phyloP scores from a whole-genome alignment of 2,329 filamentous ascomycete species.

The Emergomyces pasteurianus region DNA sequence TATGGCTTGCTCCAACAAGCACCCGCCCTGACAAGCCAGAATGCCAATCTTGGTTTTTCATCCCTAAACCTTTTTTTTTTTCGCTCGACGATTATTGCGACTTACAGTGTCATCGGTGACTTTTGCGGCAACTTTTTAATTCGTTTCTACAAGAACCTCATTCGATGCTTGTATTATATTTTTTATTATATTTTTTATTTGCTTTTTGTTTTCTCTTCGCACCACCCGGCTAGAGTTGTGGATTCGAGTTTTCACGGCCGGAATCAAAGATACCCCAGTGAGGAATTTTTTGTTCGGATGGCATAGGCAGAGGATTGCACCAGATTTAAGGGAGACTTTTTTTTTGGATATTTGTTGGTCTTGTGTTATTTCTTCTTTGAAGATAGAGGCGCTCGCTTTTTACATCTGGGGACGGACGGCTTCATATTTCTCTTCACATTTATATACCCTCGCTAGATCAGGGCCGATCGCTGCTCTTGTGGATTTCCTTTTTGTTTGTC shows the following conservation, averaged over 20 bases:
- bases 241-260: neutral
- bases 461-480: constrained; percentile 5
- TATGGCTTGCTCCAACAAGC: neutral
- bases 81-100: neutral
- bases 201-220: neutral
- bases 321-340: constrained; percentile 7
- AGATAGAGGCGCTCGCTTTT: constrained; percentile 8
- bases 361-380: constrained; percentile 1
- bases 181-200: neutral
- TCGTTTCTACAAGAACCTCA: neutral
- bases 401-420: neutral
- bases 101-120: neutral
- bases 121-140: neutral
- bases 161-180: neutral
- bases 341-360: constrained; percentile 1
- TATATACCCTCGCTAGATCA: constrained; percentile 10
- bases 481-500: neutral
- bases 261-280: constrained; percentile 1
- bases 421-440: neutral
- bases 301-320: neutral
- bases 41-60: neutral
- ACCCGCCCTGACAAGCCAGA: neutral
- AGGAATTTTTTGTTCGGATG: neutral
- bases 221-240: neutral
- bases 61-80: neutral